Conservation (phyloP, 2,329 filamentous ascomycete species). For the Elsinoe batatas region DNA sequence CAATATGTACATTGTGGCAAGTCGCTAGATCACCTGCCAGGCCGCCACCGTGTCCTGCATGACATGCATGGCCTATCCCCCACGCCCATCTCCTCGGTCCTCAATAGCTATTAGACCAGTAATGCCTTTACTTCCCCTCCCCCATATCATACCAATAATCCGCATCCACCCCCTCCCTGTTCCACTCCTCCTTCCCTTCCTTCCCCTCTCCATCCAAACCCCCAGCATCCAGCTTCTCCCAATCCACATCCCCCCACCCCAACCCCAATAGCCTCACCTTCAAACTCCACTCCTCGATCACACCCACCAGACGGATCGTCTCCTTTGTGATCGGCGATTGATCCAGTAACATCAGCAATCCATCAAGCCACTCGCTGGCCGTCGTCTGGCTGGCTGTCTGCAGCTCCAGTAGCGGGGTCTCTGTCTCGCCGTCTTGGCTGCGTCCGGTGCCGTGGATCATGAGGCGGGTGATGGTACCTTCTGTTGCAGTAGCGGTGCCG, state of each 20-base stretch:
- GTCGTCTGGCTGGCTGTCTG: constrained; percentile 70
- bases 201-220: constrained; percentile 37
- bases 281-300: constrained; percentile 82
- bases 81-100: too few relatives aligned
- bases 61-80: too few relatives aligned
- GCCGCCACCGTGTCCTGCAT: too few relatives aligned
- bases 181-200: constrained; percentile 58
- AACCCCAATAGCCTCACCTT: constrained; percentile 91
- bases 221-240: constrained; percentile 18
- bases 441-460: constrained; percentile 9
- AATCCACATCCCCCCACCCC: constrained; percentile 65
- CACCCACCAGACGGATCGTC: constrained; percentile 76
- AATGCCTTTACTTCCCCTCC: constrained; percentile 20
- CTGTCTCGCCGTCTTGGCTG: neutral
- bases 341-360: constrained; percentile 85
- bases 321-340: constrained; percentile 96
- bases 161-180: constrained; percentile 61
- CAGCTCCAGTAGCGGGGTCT: constrained; percentile 58
- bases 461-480: constrained; percentile 13
- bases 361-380: constrained; percentile 94
- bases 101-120: too few relatives aligned
- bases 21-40: too few relatives aligned
- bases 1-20: too few relatives aligned
- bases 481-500: neutral
- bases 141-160: constrained; percentile 78